phyloP scores from a whole-genome alignment of 192 early-diverging fungal genomes.

The Spizellomyces punctatus region DNA sequence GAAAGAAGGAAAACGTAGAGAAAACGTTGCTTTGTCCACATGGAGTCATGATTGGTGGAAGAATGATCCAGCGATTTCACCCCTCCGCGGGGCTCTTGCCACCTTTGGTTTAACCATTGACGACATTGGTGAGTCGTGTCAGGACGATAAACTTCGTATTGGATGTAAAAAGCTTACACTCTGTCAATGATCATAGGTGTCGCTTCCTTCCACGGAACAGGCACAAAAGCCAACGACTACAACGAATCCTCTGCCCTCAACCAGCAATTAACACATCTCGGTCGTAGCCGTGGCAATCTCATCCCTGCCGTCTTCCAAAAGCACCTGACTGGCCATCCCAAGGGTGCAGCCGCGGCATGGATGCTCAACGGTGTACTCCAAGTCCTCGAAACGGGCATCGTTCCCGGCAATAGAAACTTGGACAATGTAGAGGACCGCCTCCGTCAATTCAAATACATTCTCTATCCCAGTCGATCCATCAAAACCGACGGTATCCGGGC shows the following conservation, averaged over 20 bases:
- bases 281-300: conserved; percentile 80
- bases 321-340: conserved; percentile 94
- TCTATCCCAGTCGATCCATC: conserved; percentile 84
- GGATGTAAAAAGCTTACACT: background rate
- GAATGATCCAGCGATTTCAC: conserved; percentile 72
- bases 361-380: conserved; percentile 95
- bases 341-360: conserved; percentile 95
- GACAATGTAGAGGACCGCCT: conserved; percentile 83
- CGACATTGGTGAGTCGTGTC: conserved; percentile 63
- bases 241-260: conserved; percentile 90
- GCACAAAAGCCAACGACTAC: conserved; percentile 92
- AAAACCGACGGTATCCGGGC: conserved; percentile 91
- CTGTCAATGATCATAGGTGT: conserved; percentile 42
- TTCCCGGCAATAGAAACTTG: conserved; percentile 91
- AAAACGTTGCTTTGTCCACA: conserved; percentile 70
- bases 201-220: conserved; percentile 95
- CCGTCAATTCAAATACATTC: conserved; percentile 72
- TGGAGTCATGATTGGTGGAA: conserved; percentile 85
- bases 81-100: conserved; percentile 85
- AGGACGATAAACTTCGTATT: background rate
- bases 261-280: conserved; percentile 83
- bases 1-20: conserved; percentile 48
- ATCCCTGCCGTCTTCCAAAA: conserved; percentile 88
- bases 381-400: conserved; percentile 76
- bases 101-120: conserved; percentile 87